Evolutionary conservation across 2,329 filamentous ascomycete species (phyloP).

Genomic region (Ceratocystis alfenasii): DNA sequence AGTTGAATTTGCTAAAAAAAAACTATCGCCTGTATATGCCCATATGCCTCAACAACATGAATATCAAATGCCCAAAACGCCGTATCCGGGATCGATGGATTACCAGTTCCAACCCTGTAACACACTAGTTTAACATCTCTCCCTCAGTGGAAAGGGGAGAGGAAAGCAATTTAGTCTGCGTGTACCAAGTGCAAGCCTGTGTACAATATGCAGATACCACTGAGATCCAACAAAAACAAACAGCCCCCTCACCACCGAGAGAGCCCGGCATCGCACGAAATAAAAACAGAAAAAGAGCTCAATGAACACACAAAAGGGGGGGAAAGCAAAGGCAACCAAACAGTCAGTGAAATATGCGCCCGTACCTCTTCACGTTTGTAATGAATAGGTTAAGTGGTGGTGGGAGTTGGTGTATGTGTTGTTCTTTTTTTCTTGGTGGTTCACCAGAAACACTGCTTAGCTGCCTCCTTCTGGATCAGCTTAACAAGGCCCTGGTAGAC

Average conservation of each 20-base stretch:
- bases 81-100: slow-evolving; percentile 13
- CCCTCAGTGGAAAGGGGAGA: not conserved
- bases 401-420: not conserved
- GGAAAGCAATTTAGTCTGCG: not conserved
- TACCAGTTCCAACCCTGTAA: slow-evolving; percentile 4
- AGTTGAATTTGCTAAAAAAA: slow-evolving; percentile 17
- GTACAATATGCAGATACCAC: too few relatives aligned
- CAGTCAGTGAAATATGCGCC: too few relatives aligned
- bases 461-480: slow-evolving; percentile 53
- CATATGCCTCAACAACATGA: slow-evolving; percentile 22
- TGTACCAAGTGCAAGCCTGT: not conserved
- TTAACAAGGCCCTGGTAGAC: slow-evolving; percentile 54
- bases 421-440: not conserved
- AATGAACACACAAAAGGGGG: not conserved
- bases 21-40: slow-evolving; percentile 22
- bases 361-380: too few relatives aligned
- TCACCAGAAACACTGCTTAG: slow-evolving; percentile 42
- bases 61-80: slow-evolving; percentile 23
- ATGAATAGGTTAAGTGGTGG: too few relatives aligned
- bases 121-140: slow-evolving; percentile 7
- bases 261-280: slow-evolving; percentile 4
- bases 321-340: not conserved
- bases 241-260: not conserved
- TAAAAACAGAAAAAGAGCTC: not conserved
- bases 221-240: slow-evolving; percentile 1